Evolutionary conservation across 176 grass and related monocot species (phyloP).

Genomic region (Oryza brachyantha): DNA sequence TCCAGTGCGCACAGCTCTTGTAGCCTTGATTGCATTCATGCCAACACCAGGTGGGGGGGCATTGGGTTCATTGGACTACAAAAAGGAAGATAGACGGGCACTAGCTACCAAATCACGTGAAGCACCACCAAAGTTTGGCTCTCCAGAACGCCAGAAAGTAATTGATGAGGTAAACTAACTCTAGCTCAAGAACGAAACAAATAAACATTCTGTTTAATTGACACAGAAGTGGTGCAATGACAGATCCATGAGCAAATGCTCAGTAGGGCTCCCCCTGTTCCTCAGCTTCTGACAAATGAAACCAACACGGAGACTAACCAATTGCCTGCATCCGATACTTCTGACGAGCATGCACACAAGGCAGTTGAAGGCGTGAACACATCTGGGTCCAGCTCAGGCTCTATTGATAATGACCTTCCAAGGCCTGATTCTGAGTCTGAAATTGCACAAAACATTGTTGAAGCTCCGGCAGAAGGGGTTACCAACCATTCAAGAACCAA

Average conservation of each 20-base stretch:
- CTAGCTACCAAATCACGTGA: constrained; percentile 83
- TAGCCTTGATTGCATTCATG: constrained; percentile 97
- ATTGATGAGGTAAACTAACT: constrained; percentile 71
- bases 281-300: constrained; percentile 38
- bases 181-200: neutral
- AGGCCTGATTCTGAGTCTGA: constrained; percentile 40
- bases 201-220: constrained; percentile 22
- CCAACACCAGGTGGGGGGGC: constrained; percentile 79
- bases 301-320: constrained; percentile 24
- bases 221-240: constrained; percentile 22
- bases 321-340: constrained; percentile 7
- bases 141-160: constrained; percentile 78
- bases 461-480: constrained; percentile 29
- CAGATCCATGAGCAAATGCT: constrained; percentile 96
- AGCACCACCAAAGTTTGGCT: constrained; percentile 74
- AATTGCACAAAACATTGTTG: constrained; percentile 41
- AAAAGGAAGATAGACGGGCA: constrained; percentile 75
- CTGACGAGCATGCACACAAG: constrained; percentile 20
- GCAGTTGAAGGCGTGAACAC: constrained; percentile 27
- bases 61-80: constrained; percentile 89
- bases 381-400: constrained; percentile 26
- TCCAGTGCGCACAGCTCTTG: constrained; percentile 89
- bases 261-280: constrained; percentile 67
- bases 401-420: constrained; percentile 25
- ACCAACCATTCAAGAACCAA: constrained; percentile 30